phyloP scores from a whole-genome alignment of 805 yeast species.

The Clavispora santaluciae region DNA sequence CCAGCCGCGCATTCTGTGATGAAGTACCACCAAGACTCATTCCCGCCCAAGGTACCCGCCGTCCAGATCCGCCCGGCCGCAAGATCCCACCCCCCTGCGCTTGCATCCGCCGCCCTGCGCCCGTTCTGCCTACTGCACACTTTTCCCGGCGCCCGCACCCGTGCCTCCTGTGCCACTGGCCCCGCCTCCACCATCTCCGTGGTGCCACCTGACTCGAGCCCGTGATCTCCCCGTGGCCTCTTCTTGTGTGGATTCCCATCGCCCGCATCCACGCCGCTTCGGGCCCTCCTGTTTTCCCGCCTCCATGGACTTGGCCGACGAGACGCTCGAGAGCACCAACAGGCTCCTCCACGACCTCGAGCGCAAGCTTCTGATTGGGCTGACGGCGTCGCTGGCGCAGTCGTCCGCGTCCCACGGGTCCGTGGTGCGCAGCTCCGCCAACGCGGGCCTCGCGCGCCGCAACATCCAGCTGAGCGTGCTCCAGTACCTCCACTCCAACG shows the following conservation, averaged over 20 bases:
- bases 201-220: too few species aligned
- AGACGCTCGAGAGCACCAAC: constrained; percentile 25
- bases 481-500: constrained; percentile 25
- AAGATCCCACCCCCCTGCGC: too few species aligned
- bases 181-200: too few species aligned
- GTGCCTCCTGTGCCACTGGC: too few species aligned
- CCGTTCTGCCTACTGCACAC: neutral
- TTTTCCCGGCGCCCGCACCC: too few species aligned
- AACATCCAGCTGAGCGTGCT: constrained; percentile 31
- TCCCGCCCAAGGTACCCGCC: too few species aligned
- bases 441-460: constrained; percentile 21
- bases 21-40: neutral
- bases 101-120: neutral
- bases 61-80: too few species aligned
- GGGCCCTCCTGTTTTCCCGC: neutral
- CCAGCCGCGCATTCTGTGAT: constrained; percentile 1
- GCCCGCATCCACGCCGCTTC: too few species aligned
- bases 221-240: too few species aligned
- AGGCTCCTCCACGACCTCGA: constrained; percentile 27
- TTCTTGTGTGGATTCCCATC: neutral
- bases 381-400: constrained; percentile 26
- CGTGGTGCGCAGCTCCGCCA: constrained; percentile 18
- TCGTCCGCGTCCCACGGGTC: constrained; percentile 19
- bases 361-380: constrained; percentile 29
- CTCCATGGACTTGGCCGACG: constrained; percentile 2